Base-by-base conservation (phyloP, 306 rosid species). In the Morella rubra region DNA sequence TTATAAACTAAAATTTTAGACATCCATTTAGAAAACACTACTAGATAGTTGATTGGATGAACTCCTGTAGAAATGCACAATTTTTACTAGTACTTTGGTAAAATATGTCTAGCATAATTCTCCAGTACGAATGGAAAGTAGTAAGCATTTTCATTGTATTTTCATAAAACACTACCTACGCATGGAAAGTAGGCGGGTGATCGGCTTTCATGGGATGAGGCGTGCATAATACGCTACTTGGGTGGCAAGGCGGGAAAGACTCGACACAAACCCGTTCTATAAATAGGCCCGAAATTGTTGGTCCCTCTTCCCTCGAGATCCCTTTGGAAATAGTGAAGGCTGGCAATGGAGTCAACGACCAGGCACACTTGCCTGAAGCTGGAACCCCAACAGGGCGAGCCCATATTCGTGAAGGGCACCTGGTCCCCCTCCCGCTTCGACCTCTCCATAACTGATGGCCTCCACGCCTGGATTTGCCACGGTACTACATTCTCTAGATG, bases 291-390 rank as follows among this genome's bases (percentile, higher is more conserved):
- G 24, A 18, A 19, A 7, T 22, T 19, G 27, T 8, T 9, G 3
- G 4, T 8, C 61, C 24, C 20, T 16, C 18, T 16, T n/a, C 22
- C 62, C 5, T 11, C 22, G 40, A 62, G 8, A 40, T 64, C 49
- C 16, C 14, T 16, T 16, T 24, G 44, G 5, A 58, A 4, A 5
- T 8, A 32, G 19, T 7, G 19, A 12, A 64, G 3, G 46, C n/a
- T 6, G 8, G 61, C 45, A 72, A 86, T 86, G 85, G 89, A 90
- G 44, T 55, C 78, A 9, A 79, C 32, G 32, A 27, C 76, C 74
- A 86, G 82, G 44, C 88, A 90, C 78, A 79, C 96, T 8, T 94
- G 96, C 88, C 50, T 89, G 62, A 94, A 92, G 85, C 85, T 95
- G 11, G 76, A 73, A 7, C 71, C 79, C 22, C 50, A 45, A 60